Evolutionary conservation across 2,329 filamentous ascomycete species (phyloP).

Genomic region (Grosmannia clavigera): DNA sequence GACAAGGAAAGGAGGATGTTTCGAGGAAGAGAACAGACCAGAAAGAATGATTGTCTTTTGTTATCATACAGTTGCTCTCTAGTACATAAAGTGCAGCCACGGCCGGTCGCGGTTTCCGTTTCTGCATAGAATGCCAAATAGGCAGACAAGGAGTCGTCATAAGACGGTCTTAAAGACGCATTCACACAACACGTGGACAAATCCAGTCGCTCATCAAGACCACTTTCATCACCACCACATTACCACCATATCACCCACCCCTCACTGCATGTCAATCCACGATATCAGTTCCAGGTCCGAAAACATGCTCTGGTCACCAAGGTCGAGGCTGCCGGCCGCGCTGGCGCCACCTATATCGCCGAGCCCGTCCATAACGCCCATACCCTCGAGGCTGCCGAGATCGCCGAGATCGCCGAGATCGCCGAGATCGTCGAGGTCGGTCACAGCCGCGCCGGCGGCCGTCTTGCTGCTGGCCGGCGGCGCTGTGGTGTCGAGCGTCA

Average conservation of each 20-base stretch:
- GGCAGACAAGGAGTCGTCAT: no score
- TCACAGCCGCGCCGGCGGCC: background rate
- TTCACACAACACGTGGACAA: no score
- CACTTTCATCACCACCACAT: no score
- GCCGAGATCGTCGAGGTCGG: background rate
- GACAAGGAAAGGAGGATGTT: background rate
- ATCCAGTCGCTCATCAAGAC: no score
- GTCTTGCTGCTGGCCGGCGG: no score
- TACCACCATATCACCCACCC: background rate
- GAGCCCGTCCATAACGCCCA: slow-evolving; percentile 9
- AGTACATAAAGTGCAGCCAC: no score
- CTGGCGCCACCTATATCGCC: slow-evolving; percentile 7
- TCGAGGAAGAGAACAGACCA: no score
- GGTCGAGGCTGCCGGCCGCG: slow-evolving; percentile 5
- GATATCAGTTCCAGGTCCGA: slow-evolving; percentile 13
- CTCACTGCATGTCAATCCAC: slow-evolving; percentile 12
- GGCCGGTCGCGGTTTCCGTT: no score
- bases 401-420: slow-evolving; percentile 5
- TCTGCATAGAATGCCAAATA: no score
- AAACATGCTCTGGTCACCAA: slow-evolving; percentile 14
- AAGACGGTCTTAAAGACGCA: no score
- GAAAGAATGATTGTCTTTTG: no score
- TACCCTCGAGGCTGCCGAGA: background rate
- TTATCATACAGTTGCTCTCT: no score
- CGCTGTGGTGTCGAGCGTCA: background rate